Conservation (phyloP, 164 flowering plant species). For the Stephania yunnanensis region DNA sequence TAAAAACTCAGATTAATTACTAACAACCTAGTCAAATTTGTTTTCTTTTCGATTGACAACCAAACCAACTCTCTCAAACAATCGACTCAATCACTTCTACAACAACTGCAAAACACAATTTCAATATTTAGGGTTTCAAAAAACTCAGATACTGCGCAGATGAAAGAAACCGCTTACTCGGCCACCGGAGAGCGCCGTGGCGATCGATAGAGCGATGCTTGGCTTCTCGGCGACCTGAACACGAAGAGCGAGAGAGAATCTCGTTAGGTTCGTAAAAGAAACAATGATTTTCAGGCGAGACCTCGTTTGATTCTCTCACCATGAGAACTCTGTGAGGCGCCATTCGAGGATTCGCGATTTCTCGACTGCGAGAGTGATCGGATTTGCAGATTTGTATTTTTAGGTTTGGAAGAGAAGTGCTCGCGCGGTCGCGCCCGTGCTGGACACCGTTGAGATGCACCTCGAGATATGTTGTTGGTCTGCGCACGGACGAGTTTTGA, state of each 20-base stretch:
- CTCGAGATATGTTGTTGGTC: not conserved
- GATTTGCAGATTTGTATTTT: not conserved
- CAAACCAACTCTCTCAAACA: no score
- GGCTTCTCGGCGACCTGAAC: conserved; percentile 94
- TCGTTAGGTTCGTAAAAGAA: not conserved
- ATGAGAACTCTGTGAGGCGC: conserved; percentile 28
- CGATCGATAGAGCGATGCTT: conserved; percentile 85
- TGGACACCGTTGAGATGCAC: not conserved
- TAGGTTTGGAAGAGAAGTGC: not conserved
- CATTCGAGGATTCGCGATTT: conserved; percentile 1
- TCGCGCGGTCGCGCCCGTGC: not conserved
- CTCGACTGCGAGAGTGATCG: not conserved
- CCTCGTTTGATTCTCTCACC: conserved; percentile 8
- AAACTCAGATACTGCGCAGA: not conserved
- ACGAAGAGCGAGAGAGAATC: not conserved
- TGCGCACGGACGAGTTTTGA: no score
- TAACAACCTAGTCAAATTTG: no score
- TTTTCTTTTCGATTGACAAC: no score
- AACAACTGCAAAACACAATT: no score
- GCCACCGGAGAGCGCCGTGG: conserved; percentile 70
- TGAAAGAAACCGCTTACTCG: conserved; percentile 32
- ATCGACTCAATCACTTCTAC: no score
- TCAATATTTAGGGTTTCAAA: not conserved
- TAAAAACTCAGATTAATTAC: no score
- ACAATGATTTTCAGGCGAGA: not conserved